Evolutionary conservation across 768 basidiomycete species (phyloP), one percentile per base, ranked within the genome.

Genomic region (Lentinula detonsa): DNA sequence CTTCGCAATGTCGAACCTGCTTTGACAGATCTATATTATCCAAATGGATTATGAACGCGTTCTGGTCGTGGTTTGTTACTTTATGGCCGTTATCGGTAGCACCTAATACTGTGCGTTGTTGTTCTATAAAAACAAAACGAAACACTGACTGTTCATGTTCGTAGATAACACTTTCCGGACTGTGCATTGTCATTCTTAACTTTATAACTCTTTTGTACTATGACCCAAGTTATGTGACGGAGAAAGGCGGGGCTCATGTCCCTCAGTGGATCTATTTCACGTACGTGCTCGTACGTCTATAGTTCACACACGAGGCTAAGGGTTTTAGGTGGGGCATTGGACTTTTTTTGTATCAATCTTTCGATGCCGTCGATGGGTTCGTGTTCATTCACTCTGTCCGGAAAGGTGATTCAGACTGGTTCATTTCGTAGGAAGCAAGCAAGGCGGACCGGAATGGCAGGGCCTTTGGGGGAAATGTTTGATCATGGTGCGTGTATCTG

Each of bases 381-480:
- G 85, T 67, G 33, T 59, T 39, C 37, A n/a, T 21, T 9, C 13
- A 16, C 61, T 57, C 13, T 60, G 34, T 64, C 62, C 55, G 62
- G 69, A 63, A 31, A 51, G 51, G 31, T 34, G 46, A 57, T 66
- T 56, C 66, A 45, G 37, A 58, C 42, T 64, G 18, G 28, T 39
- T 49, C 31, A 33, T 23, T 28, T 28, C 28, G 48, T 51, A 93
- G 96, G 15, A 98, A 98, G 72, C 97, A 99, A 74, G 97, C 97
- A 21, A 78, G 97, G 63, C 77, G 96, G 55, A 96, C 95, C 1
- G 94, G 94, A 1, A 98, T 97, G 92, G 90, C 94, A n/a, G 93
- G 97, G 4, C 96, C 96, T 28, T 76, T 98, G 35, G 97, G 97
- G 16, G 92, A 99, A 72, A 88, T 98, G 87, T 99, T 99, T 72